These are phyloP conservation scores for Lactifluus echinatus DNA, from an alignment of 768 basidiomycete genomes.

Conservation along the genomic window DNA sequence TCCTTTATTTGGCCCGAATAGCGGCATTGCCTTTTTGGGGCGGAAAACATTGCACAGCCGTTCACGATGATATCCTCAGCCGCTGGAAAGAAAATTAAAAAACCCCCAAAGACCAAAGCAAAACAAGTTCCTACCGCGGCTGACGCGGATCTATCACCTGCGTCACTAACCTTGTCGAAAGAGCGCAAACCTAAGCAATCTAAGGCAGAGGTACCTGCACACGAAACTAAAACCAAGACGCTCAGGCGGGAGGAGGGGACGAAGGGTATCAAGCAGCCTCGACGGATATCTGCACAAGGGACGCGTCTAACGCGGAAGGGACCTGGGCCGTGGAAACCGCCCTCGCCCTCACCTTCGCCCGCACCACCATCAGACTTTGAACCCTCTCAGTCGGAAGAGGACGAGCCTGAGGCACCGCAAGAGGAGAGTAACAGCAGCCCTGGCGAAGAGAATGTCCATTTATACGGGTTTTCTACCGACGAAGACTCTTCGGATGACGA, in stretches of 20 bases:
- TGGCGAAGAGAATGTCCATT: conserved; percentile 37
- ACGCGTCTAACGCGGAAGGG: background rate
- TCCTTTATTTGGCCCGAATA: background rate
- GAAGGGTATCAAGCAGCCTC: conserved; percentile 6
- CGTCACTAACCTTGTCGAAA: background rate
- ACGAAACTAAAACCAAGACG: conserved; percentile 2
- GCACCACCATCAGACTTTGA: background rate
- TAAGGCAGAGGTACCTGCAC: background rate
- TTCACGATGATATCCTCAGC: background rate
- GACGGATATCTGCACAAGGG: background rate
- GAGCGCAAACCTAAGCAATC: background rate
- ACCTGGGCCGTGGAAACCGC: conserved; percentile 4
- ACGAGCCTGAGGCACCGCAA: background rate
- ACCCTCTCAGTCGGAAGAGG: background rate
- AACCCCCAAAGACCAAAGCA: background rate
- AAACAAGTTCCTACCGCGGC: background rate
- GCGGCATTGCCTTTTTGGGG: background rate
- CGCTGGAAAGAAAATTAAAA: background rate
- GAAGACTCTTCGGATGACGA: conserved; percentile 76
- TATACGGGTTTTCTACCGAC: conserved; percentile 72
- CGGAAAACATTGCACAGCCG: background rate
- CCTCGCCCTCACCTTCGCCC: background rate
- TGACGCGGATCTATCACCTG: background rate
- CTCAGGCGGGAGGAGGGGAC: background rate
- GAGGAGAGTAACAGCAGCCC: conserved; percentile 28